Evolutionary conservation across 1,284 basidiomycete genomes (phyloP), one percentile per base, ranked within the genome.

Genomic region (Irpex sp.): DNA sequence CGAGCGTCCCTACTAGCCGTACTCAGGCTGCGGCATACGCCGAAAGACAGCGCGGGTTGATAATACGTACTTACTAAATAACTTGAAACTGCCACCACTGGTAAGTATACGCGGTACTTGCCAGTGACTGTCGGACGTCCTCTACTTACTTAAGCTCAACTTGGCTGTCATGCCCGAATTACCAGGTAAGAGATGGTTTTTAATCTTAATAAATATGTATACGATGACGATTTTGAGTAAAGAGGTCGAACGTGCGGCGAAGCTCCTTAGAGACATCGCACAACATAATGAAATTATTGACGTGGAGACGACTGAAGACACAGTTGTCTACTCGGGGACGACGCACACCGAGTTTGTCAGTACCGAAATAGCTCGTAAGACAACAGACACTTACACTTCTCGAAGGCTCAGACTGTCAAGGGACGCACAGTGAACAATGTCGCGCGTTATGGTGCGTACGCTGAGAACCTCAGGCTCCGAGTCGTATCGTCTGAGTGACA

Each of bases 241-340:
- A 87, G 92, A 94, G 72, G 92, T 94, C 6, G 88, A 94, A 74
- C 78, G 86, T 49, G 91, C 92, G 2, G 84, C 85, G 2, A 79
- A 77, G 55, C 77, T 91, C 48, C 74, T 94, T 49, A 79, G 81
- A 59, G 73, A 78, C n/a, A 71, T 87, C 5, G 86, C 84, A 9
- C 73, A 77, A 3, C 87, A 85, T 1, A 88, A 85, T 71, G 75
- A 67, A 36, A 88, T 94, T 57, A 73, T 76, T 47, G 73, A 76
- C 11, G 87, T 93, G 0, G 82, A 89, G 48, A 82, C 89, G 0
- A 76, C 70, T 1, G 84, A 89, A 69, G 93, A 94, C 73, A 76
- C 77, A 0, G 86, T 94, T 62, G 91, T 94, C 2, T 94, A 85
- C 69, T 78, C 83, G 2, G 88, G 85, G 1, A 77, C 77, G 2